Base-by-base conservation (phyloP, 164 flowering plant genomes). In the Saururus chinensis region DNA sequence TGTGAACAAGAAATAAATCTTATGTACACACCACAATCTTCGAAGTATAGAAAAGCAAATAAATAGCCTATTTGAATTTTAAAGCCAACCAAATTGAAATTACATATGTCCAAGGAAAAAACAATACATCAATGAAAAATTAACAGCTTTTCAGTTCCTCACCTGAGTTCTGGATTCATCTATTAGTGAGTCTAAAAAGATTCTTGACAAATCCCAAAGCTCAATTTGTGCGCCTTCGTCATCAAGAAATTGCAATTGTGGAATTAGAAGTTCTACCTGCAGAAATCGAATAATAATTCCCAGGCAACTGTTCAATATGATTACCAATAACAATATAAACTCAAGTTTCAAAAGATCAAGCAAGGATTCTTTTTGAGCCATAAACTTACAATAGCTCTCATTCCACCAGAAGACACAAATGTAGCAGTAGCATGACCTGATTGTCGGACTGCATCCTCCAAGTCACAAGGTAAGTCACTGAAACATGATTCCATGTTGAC, bases 191-290 rank as follows among this genome's bases (percentile, higher is more conserved):
- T 93, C 95, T 75, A 93, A 57, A 76, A 85, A 93, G 59, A 85
- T 49, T 71, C 90, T 85, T 35, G 99, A 88, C 45, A 90, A 75
- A 60, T 85, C 91, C 99, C 99, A 93, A 12, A 93, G 89, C 82
- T 88, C 97, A 70, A 64, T 80, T 81, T 93, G 99, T 26, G 99
- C 99, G 61, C 99, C 99, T 81, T 93, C 97, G 59, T 93, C 96
- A 64, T 90, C 99, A 72, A 93, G 87, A 80, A 88, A 93, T 64
- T 79, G 89, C 77, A 93, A 75, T 75, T 90, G 95, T 58, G 99
- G 99, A 59, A 93, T 89, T 69, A 88, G 72, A 66, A 93, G 95
- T 76, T 93, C 99, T 19, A 90, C 99, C 99, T 90, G 79, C 19
- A 35, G 14, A 69, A 20, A 56, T 40, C 13, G 14, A 54, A 37